Conservation (phyloP, 1,139 yeast genomes). For the Suhomyces wounanorum region DNA sequence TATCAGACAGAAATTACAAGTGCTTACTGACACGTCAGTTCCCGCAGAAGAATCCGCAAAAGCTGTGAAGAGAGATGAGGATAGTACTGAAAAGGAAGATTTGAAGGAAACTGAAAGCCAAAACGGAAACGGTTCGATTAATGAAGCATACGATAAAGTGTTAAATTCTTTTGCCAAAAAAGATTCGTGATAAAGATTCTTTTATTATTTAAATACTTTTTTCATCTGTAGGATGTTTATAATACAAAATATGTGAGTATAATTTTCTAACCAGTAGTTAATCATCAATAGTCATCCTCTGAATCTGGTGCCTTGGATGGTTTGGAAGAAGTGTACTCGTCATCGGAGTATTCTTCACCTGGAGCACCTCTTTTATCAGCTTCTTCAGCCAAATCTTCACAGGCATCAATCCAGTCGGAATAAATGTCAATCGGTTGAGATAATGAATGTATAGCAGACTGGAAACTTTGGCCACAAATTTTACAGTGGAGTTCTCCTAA, state of each 20-base stretch:
- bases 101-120: slow-evolving; percentile 8
- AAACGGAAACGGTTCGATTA: slow-evolving; percentile 32
- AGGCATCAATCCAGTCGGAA: slow-evolving; percentile 98
- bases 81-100: slow-evolving; percentile 7
- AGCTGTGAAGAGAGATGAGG: not conserved
- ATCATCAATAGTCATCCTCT: slow-evolving; percentile 20
- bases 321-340: slow-evolving; percentile 25
- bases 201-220: slow-evolving; percentile 9
- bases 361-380: slow-evolving; percentile 33
- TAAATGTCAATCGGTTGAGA: slow-evolving; percentile 93
- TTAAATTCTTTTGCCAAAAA: slow-evolving; percentile 40
- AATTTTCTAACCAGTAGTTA: slow-evolving; percentile 14
- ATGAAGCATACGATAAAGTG: slow-evolving; percentile 54
- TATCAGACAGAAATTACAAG: slow-evolving; percentile 21
- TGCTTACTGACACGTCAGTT: slow-evolving; percentile 11
- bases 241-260: slow-evolving; percentile 9
- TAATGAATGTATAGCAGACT: slow-evolving; percentile 79
- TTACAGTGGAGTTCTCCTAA: slow-evolving; percentile 88
- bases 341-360: slow-evolving; percentile 42
- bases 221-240: slow-evolving; percentile 5
- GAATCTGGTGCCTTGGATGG: slow-evolving; percentile 15
- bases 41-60: not conserved
- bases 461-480: slow-evolving; percentile 93
- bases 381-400: slow-evolving; percentile 90
- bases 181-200: not conserved